Conservation (phyloP, 179 eudicot genomes). For the Silene vulgaris region DNA sequence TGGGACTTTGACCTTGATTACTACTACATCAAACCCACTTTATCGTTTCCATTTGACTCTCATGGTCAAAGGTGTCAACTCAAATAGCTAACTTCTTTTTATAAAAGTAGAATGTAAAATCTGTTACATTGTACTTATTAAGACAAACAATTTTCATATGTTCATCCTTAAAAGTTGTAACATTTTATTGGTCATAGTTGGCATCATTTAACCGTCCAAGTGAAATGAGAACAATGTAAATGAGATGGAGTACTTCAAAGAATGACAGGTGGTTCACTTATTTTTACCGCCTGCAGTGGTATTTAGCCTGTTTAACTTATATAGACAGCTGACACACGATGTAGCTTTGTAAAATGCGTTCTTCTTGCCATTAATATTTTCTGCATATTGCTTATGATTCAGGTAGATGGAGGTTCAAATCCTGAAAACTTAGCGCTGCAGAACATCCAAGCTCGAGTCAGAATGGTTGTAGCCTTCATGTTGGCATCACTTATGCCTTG, state of each 20-base stretch:
- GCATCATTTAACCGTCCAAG: not conserved
- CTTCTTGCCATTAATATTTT: not conserved
- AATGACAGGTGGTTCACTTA: not conserved
- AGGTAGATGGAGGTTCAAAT: conserved; percentile 95
- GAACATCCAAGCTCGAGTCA: conserved; percentile 92
- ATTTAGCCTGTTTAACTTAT: not conserved
- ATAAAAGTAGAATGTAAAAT: not conserved
- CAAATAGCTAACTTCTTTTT: not conserved
- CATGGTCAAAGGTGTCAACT: not conserved
- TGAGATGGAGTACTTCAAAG: not conserved
- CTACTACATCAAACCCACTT: not conserved
- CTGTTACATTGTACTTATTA: not conserved
- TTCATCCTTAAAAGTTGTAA: not conserved
- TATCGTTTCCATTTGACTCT: not conserved
- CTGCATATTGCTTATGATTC: conserved; percentile 20
- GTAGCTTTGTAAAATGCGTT: not conserved
- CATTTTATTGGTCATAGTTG: not conserved
- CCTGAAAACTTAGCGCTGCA: conserved; percentile 85
- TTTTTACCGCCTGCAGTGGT: not conserved
- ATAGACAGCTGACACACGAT: not conserved
- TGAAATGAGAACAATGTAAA: not conserved
- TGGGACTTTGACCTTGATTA: not conserved
- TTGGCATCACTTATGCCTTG: conserved; percentile 92
- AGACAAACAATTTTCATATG: not conserved
- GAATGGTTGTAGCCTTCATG: conserved; percentile 96